A percentile compares a stretch with the other conserved stretches of the same genome.
phyloP scores from a whole-genome alignment of 2,329 filamentous ascomycete genomes.

The Neofusicoccum sp. region DNA sequence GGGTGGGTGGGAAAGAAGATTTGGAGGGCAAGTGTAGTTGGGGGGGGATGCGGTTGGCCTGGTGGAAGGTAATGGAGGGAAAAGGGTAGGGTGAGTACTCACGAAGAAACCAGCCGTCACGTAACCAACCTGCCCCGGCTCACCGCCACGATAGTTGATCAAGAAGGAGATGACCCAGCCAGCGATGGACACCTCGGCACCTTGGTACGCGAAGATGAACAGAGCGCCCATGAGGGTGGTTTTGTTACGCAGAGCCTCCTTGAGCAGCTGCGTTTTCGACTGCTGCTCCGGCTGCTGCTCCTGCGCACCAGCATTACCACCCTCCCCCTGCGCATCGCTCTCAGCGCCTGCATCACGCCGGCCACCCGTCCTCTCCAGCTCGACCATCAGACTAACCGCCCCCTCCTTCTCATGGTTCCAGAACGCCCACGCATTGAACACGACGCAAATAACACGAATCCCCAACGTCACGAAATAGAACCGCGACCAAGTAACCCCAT shows the following conservation, averaged over 20 bases:
- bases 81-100: conserved; percentile 33
- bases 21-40: not conserved
- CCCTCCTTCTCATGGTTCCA: conserved; percentile 65
- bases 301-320: conserved; percentile 63
- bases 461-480: conserved; percentile 70
- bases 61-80: not conserved
- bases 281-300: not conserved
- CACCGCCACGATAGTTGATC: conserved; percentile 67
- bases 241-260: conserved; percentile 49
- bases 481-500: conserved; percentile 62
- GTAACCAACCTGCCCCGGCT: conserved; percentile 72
- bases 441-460: conserved; percentile 57
- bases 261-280: conserved; percentile 51
- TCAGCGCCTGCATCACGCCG: conserved; percentile 56
- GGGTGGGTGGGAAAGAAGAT: not conserved
- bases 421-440: conserved; percentile 65
- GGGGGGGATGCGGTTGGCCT: not conserved
- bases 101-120: conserved; percentile 69
- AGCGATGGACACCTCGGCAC: conserved; percentile 77
- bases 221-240: conserved; percentile 71
- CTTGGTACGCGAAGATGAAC: conserved; percentile 86
- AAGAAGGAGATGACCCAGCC: conserved; percentile 88
- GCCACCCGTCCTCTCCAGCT: conserved; percentile 52
- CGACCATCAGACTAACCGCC: conserved; percentile 32
- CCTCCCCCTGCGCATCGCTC: conserved; percentile 66